A percentile compares a stretch with the other conserved stretches of the same genome.
Conservation (phyloP, 257 asterid species). For the Lycium barbarum region DNA sequence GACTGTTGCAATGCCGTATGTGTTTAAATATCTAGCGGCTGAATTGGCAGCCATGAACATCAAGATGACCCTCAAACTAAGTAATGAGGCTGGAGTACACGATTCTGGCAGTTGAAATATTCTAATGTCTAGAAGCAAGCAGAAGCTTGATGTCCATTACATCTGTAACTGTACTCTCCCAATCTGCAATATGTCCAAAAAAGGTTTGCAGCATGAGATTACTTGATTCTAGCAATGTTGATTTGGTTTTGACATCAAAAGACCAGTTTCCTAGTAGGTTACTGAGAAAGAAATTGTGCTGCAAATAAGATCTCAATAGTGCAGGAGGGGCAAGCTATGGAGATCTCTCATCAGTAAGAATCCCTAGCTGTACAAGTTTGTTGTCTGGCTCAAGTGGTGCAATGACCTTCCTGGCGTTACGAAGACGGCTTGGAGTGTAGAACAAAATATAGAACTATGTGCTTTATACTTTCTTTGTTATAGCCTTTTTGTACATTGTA, state of each 20-base stretch:
- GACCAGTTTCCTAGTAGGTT: constrained; percentile 19
- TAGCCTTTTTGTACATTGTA: not conserved
- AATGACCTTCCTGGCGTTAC: not conserved
- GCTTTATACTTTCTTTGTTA: not conserved
- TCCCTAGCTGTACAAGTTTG: not conserved
- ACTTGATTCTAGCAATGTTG: not conserved
- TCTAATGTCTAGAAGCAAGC: not conserved
- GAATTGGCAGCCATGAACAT: constrained; percentile 98
- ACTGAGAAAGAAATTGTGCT: not conserved
- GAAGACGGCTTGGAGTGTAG: not conserved
- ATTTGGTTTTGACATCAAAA: not conserved
- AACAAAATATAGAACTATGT: not conserved
- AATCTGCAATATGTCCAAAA: not conserved
- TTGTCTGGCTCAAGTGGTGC: constrained; percentile 25
- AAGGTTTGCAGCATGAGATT: constrained; percentile 14
- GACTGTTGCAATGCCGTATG: constrained; percentile 97
- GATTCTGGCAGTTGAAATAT: constrained; percentile 15
- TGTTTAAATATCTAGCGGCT: constrained; percentile 85
- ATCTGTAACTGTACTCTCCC: not conserved
- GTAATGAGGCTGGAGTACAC: constrained; percentile 53
- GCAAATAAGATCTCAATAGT: not conserved
- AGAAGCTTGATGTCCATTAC: not conserved
- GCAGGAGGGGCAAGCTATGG: not conserved
- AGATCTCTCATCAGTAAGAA: not conserved
- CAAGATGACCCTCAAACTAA: constrained; percentile 72